phyloP scores from a whole-genome alignment of 2,329 filamentous ascomycete genomes.

The Ophiostoma pallidulum region DNA sequence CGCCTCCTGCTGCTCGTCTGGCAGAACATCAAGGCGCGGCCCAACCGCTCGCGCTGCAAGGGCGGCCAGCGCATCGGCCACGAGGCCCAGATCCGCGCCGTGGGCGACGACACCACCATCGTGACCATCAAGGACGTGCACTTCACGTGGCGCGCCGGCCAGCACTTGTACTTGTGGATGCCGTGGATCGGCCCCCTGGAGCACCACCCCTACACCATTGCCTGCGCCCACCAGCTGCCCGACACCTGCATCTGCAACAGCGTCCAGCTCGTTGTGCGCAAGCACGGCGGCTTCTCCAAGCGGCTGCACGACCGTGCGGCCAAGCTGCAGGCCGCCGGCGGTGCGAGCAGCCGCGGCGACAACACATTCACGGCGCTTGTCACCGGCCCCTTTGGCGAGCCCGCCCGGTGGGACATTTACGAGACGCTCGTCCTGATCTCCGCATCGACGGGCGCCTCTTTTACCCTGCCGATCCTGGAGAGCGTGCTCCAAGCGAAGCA shows the following conservation, averaged over 20 bases:
- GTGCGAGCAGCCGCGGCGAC: conserved; percentile 9
- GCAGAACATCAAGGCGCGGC: conserved; percentile 41
- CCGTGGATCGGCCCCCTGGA: conserved; percentile 45
- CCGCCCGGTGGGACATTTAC: conserved; percentile 47
- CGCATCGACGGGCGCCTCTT: conserved; percentile 54
- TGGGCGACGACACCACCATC: conserved; percentile 44
- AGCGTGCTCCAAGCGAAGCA: conserved; percentile 34
- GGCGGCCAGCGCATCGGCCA: conserved; percentile 44
- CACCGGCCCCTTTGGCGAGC: conserved; percentile 46
- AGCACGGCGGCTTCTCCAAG: conserved; percentile 48
- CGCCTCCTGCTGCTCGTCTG: conserved; percentile 39
- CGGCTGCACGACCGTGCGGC: conserved; percentile 39
- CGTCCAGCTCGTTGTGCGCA: conserved; percentile 48
- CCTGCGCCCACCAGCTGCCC: conserved; percentile 41
- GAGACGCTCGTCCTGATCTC: conserved; percentile 52
- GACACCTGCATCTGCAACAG: conserved; percentile 48
- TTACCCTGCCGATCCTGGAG: conserved; percentile 50
- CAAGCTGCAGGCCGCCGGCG: conserved; percentile 21
- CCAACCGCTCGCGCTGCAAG: conserved; percentile 33
- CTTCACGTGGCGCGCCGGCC: conserved; percentile 49
- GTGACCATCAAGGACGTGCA: conserved; percentile 51
- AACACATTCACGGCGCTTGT: conserved; percentile 37
- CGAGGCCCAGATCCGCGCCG: conserved; percentile 36
- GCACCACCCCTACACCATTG: conserved; percentile 53
- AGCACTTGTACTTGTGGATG: conserved; percentile 53